phyloP scores from a whole-genome alignment of 768 basidiomycete species.

The Dioszegia crocea region DNA sequence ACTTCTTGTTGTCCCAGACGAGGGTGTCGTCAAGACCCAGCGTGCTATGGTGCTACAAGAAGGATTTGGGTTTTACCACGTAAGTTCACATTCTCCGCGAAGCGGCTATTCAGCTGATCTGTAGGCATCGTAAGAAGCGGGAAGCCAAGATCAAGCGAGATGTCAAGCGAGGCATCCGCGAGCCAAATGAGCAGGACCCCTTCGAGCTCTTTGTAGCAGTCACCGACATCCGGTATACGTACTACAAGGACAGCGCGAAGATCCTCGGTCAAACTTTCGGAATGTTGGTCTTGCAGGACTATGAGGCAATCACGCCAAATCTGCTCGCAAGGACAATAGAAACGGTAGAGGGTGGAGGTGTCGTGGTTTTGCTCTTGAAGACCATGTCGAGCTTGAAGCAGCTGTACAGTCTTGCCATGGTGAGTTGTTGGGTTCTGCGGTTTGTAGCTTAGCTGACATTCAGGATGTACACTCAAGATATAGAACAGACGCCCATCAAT shows the following conservation, averaged over 20 bases:
- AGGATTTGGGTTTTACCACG: constrained; percentile 94
- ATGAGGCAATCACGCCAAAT: constrained; percentile 97
- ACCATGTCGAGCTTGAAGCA: constrained; percentile 91
- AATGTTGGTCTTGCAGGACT: constrained; percentile 95
- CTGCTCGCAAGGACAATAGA: constrained; percentile 93
- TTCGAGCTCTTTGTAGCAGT: constrained; percentile 98
- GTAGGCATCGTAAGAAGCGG: constrained; percentile 88
- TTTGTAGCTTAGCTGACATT: not conserved
- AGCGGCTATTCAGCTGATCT: constrained; percentile 2
- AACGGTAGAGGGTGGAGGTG: constrained; percentile 87
- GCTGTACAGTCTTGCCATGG: constrained; percentile 84
- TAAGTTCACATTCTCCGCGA: constrained; percentile 48
- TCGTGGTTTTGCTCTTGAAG: constrained; percentile 80
- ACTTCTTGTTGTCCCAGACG: constrained; percentile 89
- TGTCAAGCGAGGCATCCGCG: constrained; percentile 86
- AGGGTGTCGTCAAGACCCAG: constrained; percentile 81
- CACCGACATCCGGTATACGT: constrained; percentile 97
- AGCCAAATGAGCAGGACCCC: constrained; percentile 90
- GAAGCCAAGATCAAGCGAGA: constrained; percentile 96
- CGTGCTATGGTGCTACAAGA: constrained; percentile 98
- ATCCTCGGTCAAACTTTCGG: constrained; percentile 96
- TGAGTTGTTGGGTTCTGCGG: constrained; percentile 23
- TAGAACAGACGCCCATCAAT: constrained; percentile 80
- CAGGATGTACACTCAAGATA: constrained; percentile 96
- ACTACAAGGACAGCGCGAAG: constrained; percentile 96